Evolutionary conservation across 805 yeast genomes (phyloP), one percentile per base, ranked within the genome.

Genomic region (Myxozyma kluyveri): DNA sequence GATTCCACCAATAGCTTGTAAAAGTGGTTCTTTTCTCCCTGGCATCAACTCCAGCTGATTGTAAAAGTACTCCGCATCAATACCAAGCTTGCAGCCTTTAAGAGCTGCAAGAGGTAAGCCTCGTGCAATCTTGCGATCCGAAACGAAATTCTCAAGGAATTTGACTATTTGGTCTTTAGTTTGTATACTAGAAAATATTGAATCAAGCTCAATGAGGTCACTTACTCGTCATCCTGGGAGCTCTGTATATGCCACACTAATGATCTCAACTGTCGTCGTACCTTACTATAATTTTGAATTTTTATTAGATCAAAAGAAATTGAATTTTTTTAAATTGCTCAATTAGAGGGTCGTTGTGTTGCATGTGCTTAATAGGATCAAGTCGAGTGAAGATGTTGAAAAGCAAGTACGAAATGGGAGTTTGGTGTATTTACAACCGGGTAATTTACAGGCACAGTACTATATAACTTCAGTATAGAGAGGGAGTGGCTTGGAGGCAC

Each of bases 41-140:
- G 83, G 73, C 1, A 56, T 46, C 12, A 50, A 63, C 54, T 85
- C 68, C 39, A 85, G 73, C 47, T 87, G 70, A 23, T 85, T 73
- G 35, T 88, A 68, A 63, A 88, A 89, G 65, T 88, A 89, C 59
- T 81, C 86, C 12, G 83, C 93, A 66, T 89, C 96, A 41, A 88
- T 85, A 50, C 96, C 96, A 46, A 88, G 71, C 14, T 83, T 78
- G 24, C 90, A 78, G 62, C 82, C 81, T 50, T 74, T 78, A 51
- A 88, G 72, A 2, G 80, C 70, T 33, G 84, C 85, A 61, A 88
- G 72, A 12, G 91, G 82, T 57, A 78, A 70, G 18, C 82, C 73
- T 45, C 76, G 74, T 43, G 81, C 82, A 41, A 84, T 69, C 52
- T 82, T 78, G 54, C 84, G 77, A 59, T 88, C 95, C 61, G 81